Evolutionary conservation across 495 filamentous ascomycete genomes (phyloP), one percentile per base, ranked within the genome.

Genomic region (Neurospora sp.): DNA sequence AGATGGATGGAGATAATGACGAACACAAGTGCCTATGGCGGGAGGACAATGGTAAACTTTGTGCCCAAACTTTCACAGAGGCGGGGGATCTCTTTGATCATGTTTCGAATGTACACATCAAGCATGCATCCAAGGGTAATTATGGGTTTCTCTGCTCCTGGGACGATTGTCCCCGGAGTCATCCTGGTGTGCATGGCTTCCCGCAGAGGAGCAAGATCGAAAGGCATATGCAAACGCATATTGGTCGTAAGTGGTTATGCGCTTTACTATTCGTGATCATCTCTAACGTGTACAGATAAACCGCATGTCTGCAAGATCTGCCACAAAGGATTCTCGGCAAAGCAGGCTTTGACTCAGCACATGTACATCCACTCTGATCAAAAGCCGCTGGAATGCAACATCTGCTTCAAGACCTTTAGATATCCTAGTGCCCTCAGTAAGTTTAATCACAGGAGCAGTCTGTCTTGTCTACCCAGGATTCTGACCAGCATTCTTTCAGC

Each of bases 221-320:
- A 72, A 83, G 89, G 31, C 89, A 91, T 76, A 85, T 90, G 77
- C 85, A 89, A 53, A 88, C 87, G 1, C 89, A 91, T 76, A 89
- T 88, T 45, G 85, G 83, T 53, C 88, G 89, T 90, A 83, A 83
- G 89, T 82, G 4, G 22, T 42, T 40, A 12, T 53, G 38, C 70
- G n/a, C 18, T 16, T 68, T 68, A 1, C 35, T 69, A 65, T 35
- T 65, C 27, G 12, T 37, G 38, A 12, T 48, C 14, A 59, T 40
- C 40, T 70, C 20, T 40, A 40, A 8, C 9, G 18, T 9, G 1
- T 8, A 38, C 42, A 91, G 89, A 86, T 75, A 91, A 91, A 78
- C 86, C 86, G 10, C 84, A 84, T 71, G 82, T 81, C 68, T 91
- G 89, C 74, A 70, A 82, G 18, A 79, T 80, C 42, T 91, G 89